Evolutionary conservation across 768 basidiomycete species (phyloP), one percentile per base, ranked within the genome.

Genomic region (Cantharellus anzutake): DNA sequence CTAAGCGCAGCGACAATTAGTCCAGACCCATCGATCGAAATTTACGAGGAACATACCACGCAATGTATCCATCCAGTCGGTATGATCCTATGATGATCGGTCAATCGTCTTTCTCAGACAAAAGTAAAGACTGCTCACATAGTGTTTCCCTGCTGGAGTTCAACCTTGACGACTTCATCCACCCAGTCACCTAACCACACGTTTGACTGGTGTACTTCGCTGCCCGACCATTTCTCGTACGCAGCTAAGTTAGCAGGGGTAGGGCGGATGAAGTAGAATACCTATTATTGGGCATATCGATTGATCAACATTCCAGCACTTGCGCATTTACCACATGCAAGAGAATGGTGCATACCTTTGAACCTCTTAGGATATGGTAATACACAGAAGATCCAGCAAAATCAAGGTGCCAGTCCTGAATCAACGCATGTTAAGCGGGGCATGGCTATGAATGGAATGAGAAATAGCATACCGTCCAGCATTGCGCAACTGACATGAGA

Each of bases 351-450:
- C 73, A 53, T 64, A 82, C 93, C 79, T 91, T 96, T 60, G 81
- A 76, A 37, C 92, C 92, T 50, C 74, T 77, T 20, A 96, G 75
- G 61, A 99, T 83, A 65, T 97, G 92, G 67, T 98, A 98, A 70
- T 94, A 98, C n/a, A 93, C 94, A 1, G 87, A 94, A 2, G 88
- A 92, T 0, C 92, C 96, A 29, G 94, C 94, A 68, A 99, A 97
- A 71, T 99, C 96, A 61, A 98, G 75, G 67, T 99, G 94, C 96
- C 93, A 97, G 67, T 97, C 94, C 91, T 93, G 66, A 20, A 42
- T 39, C 55, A 39, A 3, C 42, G 16, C 11, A 14, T 51, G n/a
- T 14, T 39, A 59, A 29, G 16, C 16, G 34, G 11, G 37, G 38
- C 14, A 57, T 59, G 50, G 39, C 16, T 56, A 39, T 29, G 57